Conservation (phyloP, 2,329 filamentous ascomycete species). For the Hortaea werneckii region DNA sequence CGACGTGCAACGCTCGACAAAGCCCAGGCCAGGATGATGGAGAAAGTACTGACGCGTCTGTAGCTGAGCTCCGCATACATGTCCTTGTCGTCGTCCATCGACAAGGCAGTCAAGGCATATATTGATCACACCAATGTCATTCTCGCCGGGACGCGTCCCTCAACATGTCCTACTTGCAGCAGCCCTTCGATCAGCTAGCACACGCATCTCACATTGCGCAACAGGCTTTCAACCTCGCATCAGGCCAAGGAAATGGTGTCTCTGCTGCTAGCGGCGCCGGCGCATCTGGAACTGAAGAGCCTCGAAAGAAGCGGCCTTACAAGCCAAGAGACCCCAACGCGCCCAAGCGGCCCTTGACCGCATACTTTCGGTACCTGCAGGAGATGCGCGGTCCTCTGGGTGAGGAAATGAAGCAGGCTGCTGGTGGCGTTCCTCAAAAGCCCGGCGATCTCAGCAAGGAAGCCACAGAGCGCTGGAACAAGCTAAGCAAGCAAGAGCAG, state of each 20-base stretch:
- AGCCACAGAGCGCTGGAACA: conserved; percentile 74
- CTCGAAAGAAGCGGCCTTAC: conserved; percentile 31
- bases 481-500: conserved; percentile 66
- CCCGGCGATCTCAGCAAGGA: conserved; percentile 84
- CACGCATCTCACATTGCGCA: conserved; percentile 15
- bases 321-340: conserved; percentile 69
- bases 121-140: conserved; percentile 80
- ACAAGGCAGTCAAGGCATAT: conserved; percentile 72
- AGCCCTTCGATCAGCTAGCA: conserved; percentile 20
- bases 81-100: conserved; percentile 68
- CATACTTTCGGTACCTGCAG: conserved; percentile 92
- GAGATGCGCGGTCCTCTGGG: conserved; percentile 76
- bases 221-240: conserved; percentile 7
- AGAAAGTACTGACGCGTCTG: not conserved
- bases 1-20: not conserved
- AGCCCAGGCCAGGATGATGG: too few species aligned
- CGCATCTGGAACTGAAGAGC: conserved; percentile 17
- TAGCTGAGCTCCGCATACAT: conserved; percentile 69
- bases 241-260: not conserved
- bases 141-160: conserved; percentile 42
- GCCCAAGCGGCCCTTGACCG: conserved; percentile 85
- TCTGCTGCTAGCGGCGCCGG: not conserved
- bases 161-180: conserved; percentile 21
- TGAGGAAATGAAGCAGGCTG: conserved; percentile 44
- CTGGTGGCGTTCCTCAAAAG: conserved; percentile 50